A percentile compares a stretch with the other conserved stretches of the same genome.
Evolutionary conservation across 305 asterid species (phyloP).

Genomic region (Ruellia speciosa): DNA sequence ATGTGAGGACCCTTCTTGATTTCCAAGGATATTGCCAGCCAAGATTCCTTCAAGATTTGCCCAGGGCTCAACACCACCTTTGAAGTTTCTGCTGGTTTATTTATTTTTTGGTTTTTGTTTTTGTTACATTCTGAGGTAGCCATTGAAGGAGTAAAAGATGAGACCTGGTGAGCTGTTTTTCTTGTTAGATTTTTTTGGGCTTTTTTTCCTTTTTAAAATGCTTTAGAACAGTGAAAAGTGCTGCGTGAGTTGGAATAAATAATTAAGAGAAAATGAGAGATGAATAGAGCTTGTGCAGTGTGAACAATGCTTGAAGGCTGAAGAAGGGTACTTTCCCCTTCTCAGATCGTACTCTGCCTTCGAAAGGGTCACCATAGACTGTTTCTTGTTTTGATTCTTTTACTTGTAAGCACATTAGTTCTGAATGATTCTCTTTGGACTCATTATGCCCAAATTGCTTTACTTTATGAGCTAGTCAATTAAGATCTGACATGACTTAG

Average conservation of each 20-base stretch:
- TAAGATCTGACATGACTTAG: slow-evolving; percentile 8
- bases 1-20: slow-evolving; percentile 20
- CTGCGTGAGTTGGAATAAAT: background rate
- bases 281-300: too few relatives aligned
- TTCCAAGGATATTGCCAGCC: slow-evolving; percentile 24
- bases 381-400: background rate
- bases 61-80: slow-evolving; percentile 5
- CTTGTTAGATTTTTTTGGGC: background rate
- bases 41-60: slow-evolving; percentile 27
- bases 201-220: background rate
- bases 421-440: too few relatives aligned
- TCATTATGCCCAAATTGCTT: background rate
- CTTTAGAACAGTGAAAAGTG: background rate
- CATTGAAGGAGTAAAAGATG: slow-evolving; percentile 33
- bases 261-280: background rate
- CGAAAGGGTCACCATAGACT: background rate
- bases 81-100: slow-evolving; percentile 24
- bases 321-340: too few relatives aligned
- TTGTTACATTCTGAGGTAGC: slow-evolving; percentile 4
- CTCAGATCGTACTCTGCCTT: too few relatives aligned
- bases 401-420: background rate
- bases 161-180: slow-evolving; percentile 9
- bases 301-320: too few relatives aligned
- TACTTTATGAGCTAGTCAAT: slow-evolving; percentile 1
- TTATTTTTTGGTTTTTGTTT: slow-evolving; percentile 6